Evolutionary conservation across 768 basidiomycete genomes (phyloP), one percentile per base, ranked within the genome.

Genomic region (Coprinopsis strossmayeri): DNA sequence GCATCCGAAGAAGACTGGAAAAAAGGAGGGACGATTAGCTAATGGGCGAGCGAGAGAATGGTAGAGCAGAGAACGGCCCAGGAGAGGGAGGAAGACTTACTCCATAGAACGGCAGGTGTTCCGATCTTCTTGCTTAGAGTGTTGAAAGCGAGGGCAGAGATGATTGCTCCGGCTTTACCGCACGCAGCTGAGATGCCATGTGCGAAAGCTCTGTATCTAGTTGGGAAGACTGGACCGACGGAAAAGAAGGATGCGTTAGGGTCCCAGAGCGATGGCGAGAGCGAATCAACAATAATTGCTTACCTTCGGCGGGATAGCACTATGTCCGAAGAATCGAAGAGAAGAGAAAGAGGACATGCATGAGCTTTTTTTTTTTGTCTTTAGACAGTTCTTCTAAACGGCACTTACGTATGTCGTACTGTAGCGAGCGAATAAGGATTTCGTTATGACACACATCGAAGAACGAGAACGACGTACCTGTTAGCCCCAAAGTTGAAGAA

Each of bases 401-500:
- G n/a, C 0, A 57, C 64, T 45, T 57, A 79, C 74, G 46, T 76
- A 81, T 51, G 79, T 75, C 4, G 78, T 81, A 12, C 75, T 78
- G 41, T 34, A n/a, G 18, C 15, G 15, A 41, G 9, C 4, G 10
- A 41, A 51, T 32, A 13, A 47, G 15, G 23, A n/a, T 5, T 18
- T 42, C 7, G 23, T 43, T n/a, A 9, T n/a, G 15, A 41, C 50
- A 20, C 17, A 26, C 21, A 28, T 42, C 24, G 26, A 24, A 21
- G 9, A 25, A 4, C 5, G 40, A 42, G 11, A 26, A 24, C 5
- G 17, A 64, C 78, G 54, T 58, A 81, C 74, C 78, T 67, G 59
- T 87, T 87, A 2, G 84, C 82, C 17, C 87, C 86, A 57, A 87
- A 89, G 67, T 88, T 87, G 72, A 87, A 87, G 72, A 87, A 86